Conservation (phyloP, 495 filamentous ascomycete genomes). For the Lepidopterella palustris region DNA sequence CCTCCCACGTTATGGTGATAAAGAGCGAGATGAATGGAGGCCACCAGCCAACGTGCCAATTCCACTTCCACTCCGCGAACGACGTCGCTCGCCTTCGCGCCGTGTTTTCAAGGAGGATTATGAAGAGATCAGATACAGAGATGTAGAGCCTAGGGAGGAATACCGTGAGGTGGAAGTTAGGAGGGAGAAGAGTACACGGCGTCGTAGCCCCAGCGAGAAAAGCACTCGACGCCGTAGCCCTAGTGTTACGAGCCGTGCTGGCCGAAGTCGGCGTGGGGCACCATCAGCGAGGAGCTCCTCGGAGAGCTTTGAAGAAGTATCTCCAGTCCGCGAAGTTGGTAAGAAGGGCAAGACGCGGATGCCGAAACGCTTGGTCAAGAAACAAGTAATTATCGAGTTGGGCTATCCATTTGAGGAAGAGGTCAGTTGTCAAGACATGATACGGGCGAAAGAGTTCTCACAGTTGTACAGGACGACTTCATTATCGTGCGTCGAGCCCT, state of each 20-base stretch:
- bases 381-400: constrained; percentile 69
- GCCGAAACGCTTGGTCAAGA: constrained; percentile 66
- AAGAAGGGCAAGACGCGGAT: constrained; percentile 86
- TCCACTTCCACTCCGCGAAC: constrained; percentile 45
- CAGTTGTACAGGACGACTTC: constrained; percentile 55
- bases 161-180: constrained; percentile 33
- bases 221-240: constrained; percentile 14
- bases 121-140: constrained; percentile 39
- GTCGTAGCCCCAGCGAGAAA: constrained; percentile 19
- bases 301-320: constrained; percentile 30
- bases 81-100: constrained; percentile 24
- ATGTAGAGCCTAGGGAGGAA: constrained; percentile 27
- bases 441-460: constrained; percentile 26
- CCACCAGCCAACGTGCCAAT: constrained; percentile 47
- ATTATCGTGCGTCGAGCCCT: constrained; percentile 75
- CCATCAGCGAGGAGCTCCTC: constrained; percentile 28
- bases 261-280: constrained; percentile 8
- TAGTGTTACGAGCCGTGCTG: constrained; percentile 20
- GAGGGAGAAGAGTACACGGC: constrained; percentile 28
- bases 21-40: constrained; percentile 42
- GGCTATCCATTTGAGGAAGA: constrained; percentile 85
- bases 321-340: constrained; percentile 45
- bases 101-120: constrained; percentile 29
- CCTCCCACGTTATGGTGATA: constrained; percentile 42
- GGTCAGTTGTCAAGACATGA: constrained; percentile 42